A percentile compares a stretch with the other conserved stretches of the same genome.
Evolutionary conservation across 2,329 filamentous ascomycete genomes (phyloP).

Genomic region (Metarhizium humberi): DNA sequence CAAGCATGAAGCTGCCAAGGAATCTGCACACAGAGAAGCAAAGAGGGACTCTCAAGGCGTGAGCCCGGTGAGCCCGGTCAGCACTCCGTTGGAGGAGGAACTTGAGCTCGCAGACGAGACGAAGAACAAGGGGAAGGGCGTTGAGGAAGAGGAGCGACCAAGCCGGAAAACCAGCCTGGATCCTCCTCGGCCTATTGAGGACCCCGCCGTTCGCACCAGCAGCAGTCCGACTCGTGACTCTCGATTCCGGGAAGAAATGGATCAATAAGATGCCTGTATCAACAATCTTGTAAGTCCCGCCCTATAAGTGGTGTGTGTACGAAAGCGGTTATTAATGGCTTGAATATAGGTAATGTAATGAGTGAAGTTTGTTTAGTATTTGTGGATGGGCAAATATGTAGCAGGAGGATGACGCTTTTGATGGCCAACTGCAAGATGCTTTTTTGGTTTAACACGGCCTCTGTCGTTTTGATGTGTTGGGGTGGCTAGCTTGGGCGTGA

Average conservation of each 20-base stretch:
- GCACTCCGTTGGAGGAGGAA: slow-evolving; percentile 35
- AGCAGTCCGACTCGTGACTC: slow-evolving; percentile 48
- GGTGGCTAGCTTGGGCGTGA: no score
- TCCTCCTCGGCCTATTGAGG: slow-evolving; percentile 27
- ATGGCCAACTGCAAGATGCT: neutral
- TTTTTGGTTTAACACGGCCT: neutral
- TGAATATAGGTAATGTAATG: neutral
- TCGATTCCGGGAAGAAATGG: slow-evolving; percentile 49
- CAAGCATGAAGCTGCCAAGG: slow-evolving; percentile 4
- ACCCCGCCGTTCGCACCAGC: slow-evolving; percentile 25
- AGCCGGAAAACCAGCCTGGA: slow-evolving; percentile 18
- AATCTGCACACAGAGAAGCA: slow-evolving; percentile 12
- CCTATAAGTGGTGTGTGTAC: neutral
- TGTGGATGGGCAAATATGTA: neutral
- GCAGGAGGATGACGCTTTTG: neutral
- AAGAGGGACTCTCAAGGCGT: slow-evolving; percentile 24
- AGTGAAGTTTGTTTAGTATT: neutral
- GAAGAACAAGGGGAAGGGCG: slow-evolving; percentile 8
- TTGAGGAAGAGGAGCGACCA: slow-evolving; percentile 8
- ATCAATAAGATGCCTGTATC: slow-evolving; percentile 12
- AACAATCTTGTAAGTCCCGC: neutral
- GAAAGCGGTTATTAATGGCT: neutral
- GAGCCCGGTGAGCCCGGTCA: slow-evolving; percentile 28
- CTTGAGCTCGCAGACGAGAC: slow-evolving; percentile 15
- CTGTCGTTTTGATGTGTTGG: neutral